Evolutionary conservation across 2,329 filamentous ascomycete species (phyloP).

Genomic region (Colletotrichum sp.): DNA sequence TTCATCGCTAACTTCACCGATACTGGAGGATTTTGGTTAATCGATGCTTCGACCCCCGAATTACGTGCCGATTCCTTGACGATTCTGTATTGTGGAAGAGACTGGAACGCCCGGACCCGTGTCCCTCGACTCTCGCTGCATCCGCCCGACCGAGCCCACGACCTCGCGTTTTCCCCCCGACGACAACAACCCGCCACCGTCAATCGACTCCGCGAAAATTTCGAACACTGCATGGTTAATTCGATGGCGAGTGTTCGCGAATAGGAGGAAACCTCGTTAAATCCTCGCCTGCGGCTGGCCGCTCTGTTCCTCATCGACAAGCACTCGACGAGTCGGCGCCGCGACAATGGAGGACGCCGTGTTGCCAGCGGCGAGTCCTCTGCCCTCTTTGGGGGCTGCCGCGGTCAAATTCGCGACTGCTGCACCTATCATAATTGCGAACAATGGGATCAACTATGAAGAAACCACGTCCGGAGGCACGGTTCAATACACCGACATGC

Average conservation of each 20-base stretch:
- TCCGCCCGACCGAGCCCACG: conserved; percentile 17
- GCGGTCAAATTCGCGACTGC: conserved; percentile 37
- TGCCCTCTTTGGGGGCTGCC: conserved; percentile 22
- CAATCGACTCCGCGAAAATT: conserved; percentile 1
- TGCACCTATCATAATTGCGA: conserved; percentile 45
- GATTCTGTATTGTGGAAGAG: background rate
- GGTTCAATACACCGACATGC: conserved; percentile 63
- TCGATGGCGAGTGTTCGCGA: conserved; percentile 37
- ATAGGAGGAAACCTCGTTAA: conserved; percentile 20
- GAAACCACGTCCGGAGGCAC: conserved; percentile 35
- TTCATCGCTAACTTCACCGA: background rate
- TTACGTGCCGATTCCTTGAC: background rate
- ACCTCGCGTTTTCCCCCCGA: background rate
- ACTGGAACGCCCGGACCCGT: conserved; percentile 6
- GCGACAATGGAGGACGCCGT: conserved; percentile 29
- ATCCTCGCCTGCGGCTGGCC: conserved; percentile 29
- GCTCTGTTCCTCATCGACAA: conserved; percentile 24
- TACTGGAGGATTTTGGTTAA: background rate
- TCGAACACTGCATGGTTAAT: conserved; percentile 20
- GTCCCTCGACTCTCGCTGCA: conserved; percentile 12
- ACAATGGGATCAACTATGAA: conserved; percentile 44
- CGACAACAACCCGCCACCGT: background rate
- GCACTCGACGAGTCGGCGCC: conserved; percentile 26
- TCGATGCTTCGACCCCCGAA: conserved; percentile 2
- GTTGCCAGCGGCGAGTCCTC: conserved; percentile 17